Conservation (phyloP, 306 rosid genomes). For the Adenanthera pavonina region DNA sequence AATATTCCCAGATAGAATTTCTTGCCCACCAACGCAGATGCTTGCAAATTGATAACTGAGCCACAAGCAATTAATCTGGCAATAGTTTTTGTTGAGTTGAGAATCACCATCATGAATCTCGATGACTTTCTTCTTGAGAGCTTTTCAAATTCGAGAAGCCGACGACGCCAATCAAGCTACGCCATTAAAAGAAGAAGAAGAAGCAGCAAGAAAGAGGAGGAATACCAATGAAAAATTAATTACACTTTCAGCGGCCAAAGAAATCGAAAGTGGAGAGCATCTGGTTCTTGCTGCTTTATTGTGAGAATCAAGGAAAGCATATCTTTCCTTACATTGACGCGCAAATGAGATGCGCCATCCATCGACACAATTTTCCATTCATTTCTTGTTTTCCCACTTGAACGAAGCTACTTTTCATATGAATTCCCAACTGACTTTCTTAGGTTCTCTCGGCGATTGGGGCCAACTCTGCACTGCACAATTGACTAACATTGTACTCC, state of each 20-base stretch:
- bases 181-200: neutral
- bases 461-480: neutral
- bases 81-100: neutral
- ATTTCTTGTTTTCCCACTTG: neutral
- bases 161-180: neutral
- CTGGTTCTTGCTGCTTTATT: conserved; percentile 15
- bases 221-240: neutral
- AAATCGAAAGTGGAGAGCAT: conserved; percentile 13
- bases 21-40: neutral
- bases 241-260: neutral
- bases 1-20: neutral
- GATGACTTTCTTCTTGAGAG: neutral
- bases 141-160: neutral
- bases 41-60: neutral
- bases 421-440: neutral
- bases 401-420: neutral
- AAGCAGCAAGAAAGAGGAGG: neutral
- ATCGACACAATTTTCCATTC: neutral
- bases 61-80: neutral
- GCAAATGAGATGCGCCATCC: neutral
- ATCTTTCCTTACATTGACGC: neutral
- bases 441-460: neutral
- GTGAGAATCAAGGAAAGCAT: conserved; percentile 11
- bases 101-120: neutral
- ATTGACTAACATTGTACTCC: neutral